Evolutionary conservation across 2,329 filamentous ascomycete genomes (phyloP).

Genomic region (Alternaria gaisen): DNA sequence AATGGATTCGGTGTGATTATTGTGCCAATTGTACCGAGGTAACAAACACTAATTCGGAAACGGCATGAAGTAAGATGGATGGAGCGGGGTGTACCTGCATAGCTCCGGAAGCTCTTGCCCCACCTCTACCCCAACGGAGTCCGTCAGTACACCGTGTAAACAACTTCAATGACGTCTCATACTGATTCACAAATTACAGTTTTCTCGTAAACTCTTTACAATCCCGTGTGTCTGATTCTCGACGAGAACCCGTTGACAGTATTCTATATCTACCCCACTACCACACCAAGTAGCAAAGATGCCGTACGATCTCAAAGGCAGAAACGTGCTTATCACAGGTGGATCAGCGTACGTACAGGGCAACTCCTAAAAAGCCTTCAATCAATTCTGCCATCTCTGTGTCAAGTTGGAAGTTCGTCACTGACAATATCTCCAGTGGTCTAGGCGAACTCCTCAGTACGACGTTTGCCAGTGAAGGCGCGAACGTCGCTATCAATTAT

Average conservation of each 20-base stretch:
- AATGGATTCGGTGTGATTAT: neutral
- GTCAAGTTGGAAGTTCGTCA: neutral
- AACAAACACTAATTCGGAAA: neutral
- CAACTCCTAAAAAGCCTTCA: neutral
- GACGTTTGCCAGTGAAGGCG: constrained; percentile 73
- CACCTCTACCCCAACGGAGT: neutral
- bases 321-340: constrained; percentile 71
- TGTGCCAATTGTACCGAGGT: constrained; percentile 5
- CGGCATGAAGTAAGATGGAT: neutral
- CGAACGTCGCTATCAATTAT: constrained; percentile 79
- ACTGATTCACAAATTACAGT: neutral
- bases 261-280: neutral
- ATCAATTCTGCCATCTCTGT: neutral
- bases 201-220: neutral
- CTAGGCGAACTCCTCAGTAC: constrained; percentile 74
- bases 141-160: neutral
- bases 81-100: neutral
- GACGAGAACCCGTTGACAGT: neutral
- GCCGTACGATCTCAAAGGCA: constrained; percentile 69
- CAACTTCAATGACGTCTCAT: neutral
- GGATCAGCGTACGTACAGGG: constrained; percentile 64
- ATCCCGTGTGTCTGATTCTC: neutral
- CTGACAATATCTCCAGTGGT: constrained; percentile 59
- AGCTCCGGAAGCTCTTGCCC: constrained; percentile 5
- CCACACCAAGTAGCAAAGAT: constrained; percentile 51